These are phyloP conservation scores for Polychaeton citri DNA, from an alignment of 2,329 filamentous ascomycete genomes.

Conservation along the genomic window DNA sequence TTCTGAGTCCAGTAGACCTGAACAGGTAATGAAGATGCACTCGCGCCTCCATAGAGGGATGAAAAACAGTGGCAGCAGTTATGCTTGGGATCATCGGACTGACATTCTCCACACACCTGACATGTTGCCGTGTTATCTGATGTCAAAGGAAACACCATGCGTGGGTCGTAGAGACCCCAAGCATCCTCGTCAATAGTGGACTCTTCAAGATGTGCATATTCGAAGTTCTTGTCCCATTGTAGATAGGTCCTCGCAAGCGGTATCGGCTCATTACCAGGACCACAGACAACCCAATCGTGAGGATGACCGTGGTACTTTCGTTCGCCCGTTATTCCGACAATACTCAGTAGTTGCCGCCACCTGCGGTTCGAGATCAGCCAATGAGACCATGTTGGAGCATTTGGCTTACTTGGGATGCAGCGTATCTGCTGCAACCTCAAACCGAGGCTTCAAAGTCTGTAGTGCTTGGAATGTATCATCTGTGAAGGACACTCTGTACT, in stretches of 20 bases:
- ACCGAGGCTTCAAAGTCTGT: slow-evolving; percentile 29
- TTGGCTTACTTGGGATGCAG: slow-evolving; percentile 16
- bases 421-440: slow-evolving; percentile 24
- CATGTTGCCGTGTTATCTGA: slow-evolving; percentile 22
- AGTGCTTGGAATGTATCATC: slow-evolving; percentile 37
- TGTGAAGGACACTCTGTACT: slow-evolving; percentile 43
- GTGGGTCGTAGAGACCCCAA: slow-evolving; percentile 39
- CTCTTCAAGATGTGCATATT: slow-evolving; percentile 37
- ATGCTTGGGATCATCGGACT: slow-evolving; percentile 35
- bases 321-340: slow-evolving; percentile 31
- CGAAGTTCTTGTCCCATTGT: slow-evolving; percentile 33
- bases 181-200: slow-evolving; percentile 35
- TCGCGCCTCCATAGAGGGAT: slow-evolving; percentile 35
- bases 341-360: slow-evolving; percentile 39
- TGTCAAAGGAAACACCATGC: slow-evolving; percentile 24
- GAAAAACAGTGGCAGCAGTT: slow-evolving; percentile 43
- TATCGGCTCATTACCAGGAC: slow-evolving; percentile 27
- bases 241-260: slow-evolving; percentile 35
- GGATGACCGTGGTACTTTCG: slow-evolving; percentile 34
- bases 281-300: slow-evolving; percentile 39
- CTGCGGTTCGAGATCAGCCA: too few species aligned
- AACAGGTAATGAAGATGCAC: slow-evolving; percentile 29
- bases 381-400: too few species aligned
- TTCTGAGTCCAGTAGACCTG: slow-evolving; percentile 40
- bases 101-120: slow-evolving; percentile 32